A percentile compares a stretch with the other conserved stretches of the same genome.
Evolutionary conservation across 768 basidiomycete genomes (phyloP).

Genomic region (Neoboletus subvelutipes): DNA sequence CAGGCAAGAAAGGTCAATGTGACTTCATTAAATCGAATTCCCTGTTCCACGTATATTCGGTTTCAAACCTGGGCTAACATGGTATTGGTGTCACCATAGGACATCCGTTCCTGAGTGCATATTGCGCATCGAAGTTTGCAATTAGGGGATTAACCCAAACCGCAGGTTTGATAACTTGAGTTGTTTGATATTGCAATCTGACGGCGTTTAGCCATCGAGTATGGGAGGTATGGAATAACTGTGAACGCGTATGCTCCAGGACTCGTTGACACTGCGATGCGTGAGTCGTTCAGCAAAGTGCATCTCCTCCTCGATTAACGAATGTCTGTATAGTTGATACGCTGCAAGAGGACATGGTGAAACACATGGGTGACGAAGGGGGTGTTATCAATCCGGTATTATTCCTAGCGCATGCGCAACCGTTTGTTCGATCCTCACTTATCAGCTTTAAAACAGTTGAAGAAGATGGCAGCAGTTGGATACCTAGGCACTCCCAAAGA

Average conservation of each 20-base stretch:
- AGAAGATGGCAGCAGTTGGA: conserved; percentile 17
- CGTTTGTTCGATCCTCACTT: background rate
- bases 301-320: background rate
- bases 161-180: conserved; percentile 13
- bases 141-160: conserved; percentile 42
- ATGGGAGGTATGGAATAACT: conserved; percentile 31
- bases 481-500: conserved; percentile 30
- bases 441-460: conserved; percentile 10
- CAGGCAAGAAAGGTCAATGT: conserved; percentile 31
- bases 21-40: background rate
- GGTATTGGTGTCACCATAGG: conserved; percentile 25
- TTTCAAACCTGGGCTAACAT: background rate
- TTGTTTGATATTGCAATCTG: background rate
- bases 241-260: conserved; percentile 38
- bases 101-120: conserved; percentile 25
- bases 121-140: conserved; percentile 43
- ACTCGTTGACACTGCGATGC: conserved; percentile 28
- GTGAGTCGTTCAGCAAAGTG: conserved; percentile 13
- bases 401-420: background rate
- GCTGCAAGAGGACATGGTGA: conserved; percentile 14
- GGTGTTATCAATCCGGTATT: conserved; percentile 18
- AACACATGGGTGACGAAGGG: conserved; percentile 10
- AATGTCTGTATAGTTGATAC: conserved; percentile 13
- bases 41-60: background rate
- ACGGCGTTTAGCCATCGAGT: conserved; percentile 32